These are phyloP conservation scores for Chrysosporium keratinophilum DNA, from an alignment of 2,329 filamentous ascomycete species.

Conservation along the genomic window DNA sequence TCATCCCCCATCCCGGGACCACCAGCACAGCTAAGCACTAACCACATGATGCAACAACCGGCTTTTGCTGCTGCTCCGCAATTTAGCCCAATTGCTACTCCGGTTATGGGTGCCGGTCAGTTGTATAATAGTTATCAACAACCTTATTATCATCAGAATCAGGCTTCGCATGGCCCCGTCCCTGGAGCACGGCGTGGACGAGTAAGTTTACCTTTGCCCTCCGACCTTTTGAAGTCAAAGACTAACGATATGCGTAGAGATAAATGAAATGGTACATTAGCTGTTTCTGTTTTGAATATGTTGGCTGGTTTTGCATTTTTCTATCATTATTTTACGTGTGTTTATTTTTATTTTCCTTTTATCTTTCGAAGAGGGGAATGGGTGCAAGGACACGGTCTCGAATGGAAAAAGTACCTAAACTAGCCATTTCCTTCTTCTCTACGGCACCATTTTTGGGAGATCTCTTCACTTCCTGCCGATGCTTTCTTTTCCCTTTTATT, in stretches of 20 bases:
- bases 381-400: background rate
- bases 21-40: slow-evolving; percentile 28
- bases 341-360: background rate
- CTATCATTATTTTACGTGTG: background rate
- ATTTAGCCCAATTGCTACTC: slow-evolving; percentile 30
- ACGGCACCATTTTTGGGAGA: background rate
- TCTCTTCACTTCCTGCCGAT: background rate
- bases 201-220: slow-evolving; percentile 33
- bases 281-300: background rate
- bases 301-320: background rate
- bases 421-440: background rate
- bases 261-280: slow-evolving; percentile 18
- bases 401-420: slow-evolving; percentile 1
- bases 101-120: slow-evolving; percentile 30
- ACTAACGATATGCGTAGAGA: slow-evolving; percentile 21
- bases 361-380: background rate
- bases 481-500: background rate
- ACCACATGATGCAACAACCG: slow-evolving; percentile 41
- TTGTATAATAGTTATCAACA: slow-evolving; percentile 45
- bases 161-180: slow-evolving; percentile 34
- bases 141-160: slow-evolving; percentile 39
- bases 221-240: slow-evolving; percentile 12
- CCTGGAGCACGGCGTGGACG: slow-evolving; percentile 45
- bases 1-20: slow-evolving; percentile 29
- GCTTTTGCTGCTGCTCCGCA: slow-evolving; percentile 33